phyloP scores from a whole-genome alignment of 257 asterid species.

The Solanum appendiculatum region DNA sequence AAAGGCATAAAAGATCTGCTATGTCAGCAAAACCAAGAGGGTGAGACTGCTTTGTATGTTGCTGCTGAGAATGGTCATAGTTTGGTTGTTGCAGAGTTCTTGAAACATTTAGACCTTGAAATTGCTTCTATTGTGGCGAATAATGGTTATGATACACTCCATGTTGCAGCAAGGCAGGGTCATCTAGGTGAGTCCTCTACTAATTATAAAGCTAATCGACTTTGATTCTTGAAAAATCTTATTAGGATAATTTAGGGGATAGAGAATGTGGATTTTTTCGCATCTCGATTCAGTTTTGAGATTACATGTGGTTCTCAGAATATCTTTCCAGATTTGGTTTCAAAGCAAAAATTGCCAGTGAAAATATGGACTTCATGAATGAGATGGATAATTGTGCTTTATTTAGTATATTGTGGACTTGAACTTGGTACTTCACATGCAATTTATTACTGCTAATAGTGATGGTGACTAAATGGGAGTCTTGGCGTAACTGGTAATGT shows the following conservation, averaged over 20 bases:
- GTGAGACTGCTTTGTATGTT: slow-evolving; percentile 80
- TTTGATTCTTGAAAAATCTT: not conserved
- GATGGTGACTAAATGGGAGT: not conserved
- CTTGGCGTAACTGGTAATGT: not conserved
- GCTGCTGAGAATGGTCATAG: slow-evolving; percentile 83
- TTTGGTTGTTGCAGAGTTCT: slow-evolving; percentile 61
- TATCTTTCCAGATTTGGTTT: not conserved
- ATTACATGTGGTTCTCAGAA: not conserved
- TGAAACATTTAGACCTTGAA: slow-evolving; percentile 66
- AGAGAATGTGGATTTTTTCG: not conserved
- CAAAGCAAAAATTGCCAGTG: not conserved
- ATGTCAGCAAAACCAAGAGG: slow-evolving; percentile 80
- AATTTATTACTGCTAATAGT: not conserved
- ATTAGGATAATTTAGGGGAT: not conserved
- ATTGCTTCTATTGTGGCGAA: slow-evolving; percentile 62
- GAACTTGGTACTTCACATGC: not conserved
- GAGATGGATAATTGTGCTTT: not conserved
- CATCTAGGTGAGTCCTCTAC: slow-evolving; percentile 49
- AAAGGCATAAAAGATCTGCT: slow-evolving; percentile 45
- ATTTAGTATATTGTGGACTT: not conserved
- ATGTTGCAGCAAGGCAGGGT: slow-evolving; percentile 92
- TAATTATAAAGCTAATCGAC: not conserved
- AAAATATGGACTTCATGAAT: not conserved
- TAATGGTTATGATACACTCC: slow-evolving; percentile 84
- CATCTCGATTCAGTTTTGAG: not conserved